Percentiles rank a stretch among this genome's conserved stretches.
Conservation (phyloP, 768 basidiomycete genomes). For the Coprinopsis sp. region DNA sequence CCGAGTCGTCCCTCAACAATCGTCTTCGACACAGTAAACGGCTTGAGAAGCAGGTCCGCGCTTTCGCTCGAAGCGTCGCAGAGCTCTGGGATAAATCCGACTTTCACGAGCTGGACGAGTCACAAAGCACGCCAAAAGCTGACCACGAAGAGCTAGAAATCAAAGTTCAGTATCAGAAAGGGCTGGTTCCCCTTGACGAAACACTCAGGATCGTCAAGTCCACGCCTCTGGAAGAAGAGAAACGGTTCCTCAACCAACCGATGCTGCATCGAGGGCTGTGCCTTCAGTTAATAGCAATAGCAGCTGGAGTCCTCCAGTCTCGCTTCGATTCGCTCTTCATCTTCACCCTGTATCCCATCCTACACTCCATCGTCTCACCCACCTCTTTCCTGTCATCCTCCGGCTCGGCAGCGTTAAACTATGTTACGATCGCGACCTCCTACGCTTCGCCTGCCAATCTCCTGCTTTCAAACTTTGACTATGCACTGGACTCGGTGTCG, state of each 20-base stretch:
- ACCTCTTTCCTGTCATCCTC: constrained; percentile 63
- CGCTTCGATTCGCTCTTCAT: constrained; percentile 73
- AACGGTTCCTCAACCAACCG: constrained; percentile 39
- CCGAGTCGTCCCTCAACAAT: constrained; percentile 20
- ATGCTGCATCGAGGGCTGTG: constrained; percentile 66
- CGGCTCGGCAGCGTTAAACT: constrained; percentile 69
- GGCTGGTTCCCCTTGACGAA: constrained; percentile 58
- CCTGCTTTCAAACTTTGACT: constrained; percentile 93
- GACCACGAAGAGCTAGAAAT: constrained; percentile 27
- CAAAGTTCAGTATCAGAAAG: constrained; percentile 58
- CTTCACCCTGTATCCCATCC: constrained; percentile 76
- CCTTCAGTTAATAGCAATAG: constrained; percentile 70
- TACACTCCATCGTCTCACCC: constrained; percentile 80
- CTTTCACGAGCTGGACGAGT: constrained; percentile 19
- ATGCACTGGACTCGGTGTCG: constrained; percentile 87
- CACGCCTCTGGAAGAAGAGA: constrained; percentile 22
- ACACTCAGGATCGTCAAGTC: constrained; percentile 46
- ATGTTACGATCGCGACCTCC: constrained; percentile 67
- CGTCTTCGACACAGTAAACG: constrained; percentile 38
- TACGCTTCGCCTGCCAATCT: constrained; percentile 90
- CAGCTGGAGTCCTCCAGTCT: constrained; percentile 66
- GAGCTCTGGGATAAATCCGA: constrained; percentile 65
- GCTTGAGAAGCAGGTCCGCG: constrained; percentile 60
- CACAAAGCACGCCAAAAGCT: constrained; percentile 8
- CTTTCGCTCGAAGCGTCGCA: constrained; percentile 57